Percentiles rank a stretch among this genome's conserved stretches.
These are phyloP conservation scores for Athelia sp. DNA, from an alignment of 1,284 basidiomycete genomes.

Conservation along the genomic window DNA sequence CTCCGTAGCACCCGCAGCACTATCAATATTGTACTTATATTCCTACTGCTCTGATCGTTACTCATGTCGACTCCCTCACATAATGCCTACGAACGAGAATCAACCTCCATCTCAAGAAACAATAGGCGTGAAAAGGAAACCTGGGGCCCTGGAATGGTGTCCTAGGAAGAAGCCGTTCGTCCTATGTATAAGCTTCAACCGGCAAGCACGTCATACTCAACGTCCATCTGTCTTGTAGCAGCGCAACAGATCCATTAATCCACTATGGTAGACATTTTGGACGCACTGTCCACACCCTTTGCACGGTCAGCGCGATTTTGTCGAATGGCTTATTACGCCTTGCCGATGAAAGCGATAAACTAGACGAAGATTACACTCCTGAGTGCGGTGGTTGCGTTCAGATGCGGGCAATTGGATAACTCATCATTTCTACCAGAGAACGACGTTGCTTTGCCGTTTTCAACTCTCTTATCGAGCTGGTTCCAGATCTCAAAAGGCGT, in stretches of 20 bases:
- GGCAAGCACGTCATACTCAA: background rate
- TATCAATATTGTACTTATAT: too few relatives aligned
- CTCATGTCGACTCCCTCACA: too few relatives aligned
- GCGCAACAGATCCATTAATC: background rate
- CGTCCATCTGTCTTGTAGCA: background rate
- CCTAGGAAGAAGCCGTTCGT: background rate
- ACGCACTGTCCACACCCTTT: background rate
- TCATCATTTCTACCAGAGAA: too few relatives aligned
- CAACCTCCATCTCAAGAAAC: too few relatives aligned
- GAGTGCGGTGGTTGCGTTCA: background rate
- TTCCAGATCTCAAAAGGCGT: background rate
- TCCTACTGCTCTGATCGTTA: too few relatives aligned
- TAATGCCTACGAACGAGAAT: too few relatives aligned
- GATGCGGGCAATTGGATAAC: background rate
- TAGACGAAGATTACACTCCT: background rate
- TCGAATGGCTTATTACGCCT: background rate
- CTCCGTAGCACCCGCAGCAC: too few relatives aligned
- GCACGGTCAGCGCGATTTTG: background rate
- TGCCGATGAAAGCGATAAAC: background rate
- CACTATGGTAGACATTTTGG: background rate
- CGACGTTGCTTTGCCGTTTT: background rate
- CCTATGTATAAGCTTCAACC: background rate
- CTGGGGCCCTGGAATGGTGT: background rate
- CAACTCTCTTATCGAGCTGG: background rate
- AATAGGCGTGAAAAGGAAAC: too few relatives aligned